Conservation (phyloP, 108 stramenopile species). For the Cyclotella atomus region DNA sequence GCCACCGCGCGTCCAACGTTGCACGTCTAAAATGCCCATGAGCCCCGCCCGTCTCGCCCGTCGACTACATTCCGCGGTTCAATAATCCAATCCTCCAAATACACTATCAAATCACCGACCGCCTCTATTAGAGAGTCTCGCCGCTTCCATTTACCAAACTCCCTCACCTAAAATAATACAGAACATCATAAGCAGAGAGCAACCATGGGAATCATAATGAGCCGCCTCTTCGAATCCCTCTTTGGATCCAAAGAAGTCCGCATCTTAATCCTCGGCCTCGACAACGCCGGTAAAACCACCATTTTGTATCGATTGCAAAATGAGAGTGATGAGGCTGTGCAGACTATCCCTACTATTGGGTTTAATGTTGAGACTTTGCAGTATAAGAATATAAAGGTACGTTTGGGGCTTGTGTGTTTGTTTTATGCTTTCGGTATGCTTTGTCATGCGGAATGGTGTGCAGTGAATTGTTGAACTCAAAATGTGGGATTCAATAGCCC, state of each 20-base stretch:
- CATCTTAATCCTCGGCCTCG: conserved; percentile 97
- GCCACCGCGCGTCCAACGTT: not conserved
- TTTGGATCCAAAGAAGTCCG: conserved; percentile 98
- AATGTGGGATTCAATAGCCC: no score
- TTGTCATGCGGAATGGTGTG: no score
- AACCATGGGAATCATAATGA: conserved; percentile 95
- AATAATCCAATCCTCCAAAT: not conserved
- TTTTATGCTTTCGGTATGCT: no score
- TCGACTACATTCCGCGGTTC: not conserved
- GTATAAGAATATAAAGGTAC: conserved; percentile 99
- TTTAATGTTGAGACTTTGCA: conserved; percentile 99
- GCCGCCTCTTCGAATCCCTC: conserved; percentile 90
- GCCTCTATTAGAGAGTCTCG: no score
- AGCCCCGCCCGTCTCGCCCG: not conserved
- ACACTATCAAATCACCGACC: no score
- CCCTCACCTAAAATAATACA: no score
- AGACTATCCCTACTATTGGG: conserved; percentile 99
- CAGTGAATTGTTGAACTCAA: no score
- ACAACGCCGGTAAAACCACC: conserved; percentile 99
- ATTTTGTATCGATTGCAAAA: conserved; percentile 95
- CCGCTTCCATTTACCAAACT: no score
- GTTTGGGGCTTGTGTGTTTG: conserved; percentile 5
- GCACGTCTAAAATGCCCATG: not conserved
- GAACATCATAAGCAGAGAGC: no score
- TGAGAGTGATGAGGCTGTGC: conserved; percentile 93